Base-by-base conservation (phyloP, 805 yeast species). In the Yarrowia sp. region DNA sequence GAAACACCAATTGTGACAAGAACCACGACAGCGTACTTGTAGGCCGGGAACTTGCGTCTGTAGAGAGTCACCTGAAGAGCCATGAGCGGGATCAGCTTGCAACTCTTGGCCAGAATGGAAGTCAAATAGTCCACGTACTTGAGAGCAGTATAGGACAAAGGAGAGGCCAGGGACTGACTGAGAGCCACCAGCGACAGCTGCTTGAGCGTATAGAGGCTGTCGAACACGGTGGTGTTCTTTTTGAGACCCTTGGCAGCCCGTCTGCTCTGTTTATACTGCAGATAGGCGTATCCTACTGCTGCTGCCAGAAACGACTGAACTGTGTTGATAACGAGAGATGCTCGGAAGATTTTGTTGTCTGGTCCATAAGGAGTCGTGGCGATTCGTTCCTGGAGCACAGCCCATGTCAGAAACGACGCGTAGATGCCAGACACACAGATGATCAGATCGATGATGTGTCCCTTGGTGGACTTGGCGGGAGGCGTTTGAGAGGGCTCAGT, bases 21-120 rank as follows among this genome's bases (percentile, higher is more conserved):
- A 0, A 80, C 71, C 0, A 97, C 97, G 19, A 94, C 96, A 15
- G 85, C 70, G 75, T 90, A 90, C 78, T 95, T 95, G 79, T 88
- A 87, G 1, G 78, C 68, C 0, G 97, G 92, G 77, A 91, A 94
- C 67, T 78, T 79, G 4, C 90, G 86, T 52, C 89, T 82, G 79
- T 92, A 94, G 12, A 91, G 73, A 15, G 87, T 72, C 69, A 88
- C 79, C 74, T 92, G 97, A 2, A 95, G 90, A 42, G 90, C 76
- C 89, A 95, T 87, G n/a, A 94, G 97, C 0, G 99, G 99, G 26
- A 95, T 86, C 77, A 95, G 83, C 75, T 95, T 95, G 77, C 98
- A 94, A 68, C 97, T 89, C 76, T 95, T 95, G 19, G 97, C 97
- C 70, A 95, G 83, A 71, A 94, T 84, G 73, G 86, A 89, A 0